A percentile compares a stretch with the other conserved stretches of the same genome.
Conservation (phyloP, 352 stramenopile genomes). For the Globisporangium solare region DNA sequence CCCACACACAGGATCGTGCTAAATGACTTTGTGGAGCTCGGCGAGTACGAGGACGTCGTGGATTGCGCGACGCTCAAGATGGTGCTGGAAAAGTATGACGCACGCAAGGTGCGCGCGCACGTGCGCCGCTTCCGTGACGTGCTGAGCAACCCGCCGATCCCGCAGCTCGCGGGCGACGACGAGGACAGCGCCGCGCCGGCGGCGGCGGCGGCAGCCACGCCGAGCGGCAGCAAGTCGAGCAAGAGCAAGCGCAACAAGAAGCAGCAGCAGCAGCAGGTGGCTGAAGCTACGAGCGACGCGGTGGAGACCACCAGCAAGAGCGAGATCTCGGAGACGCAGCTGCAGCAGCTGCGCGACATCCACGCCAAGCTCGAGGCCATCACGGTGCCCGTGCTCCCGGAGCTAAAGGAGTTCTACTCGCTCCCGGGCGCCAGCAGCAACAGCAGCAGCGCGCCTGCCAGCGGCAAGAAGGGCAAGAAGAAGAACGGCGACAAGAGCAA, state of each 20-base stretch:
- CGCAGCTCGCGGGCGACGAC: slow-evolving; percentile 26
- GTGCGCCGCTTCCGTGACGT: slow-evolving; percentile 83
- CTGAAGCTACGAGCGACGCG: background rate
- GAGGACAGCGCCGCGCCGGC: too few relatives aligned
- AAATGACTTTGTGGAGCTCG: slow-evolving; percentile 86
- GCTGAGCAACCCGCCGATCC: slow-evolving; percentile 79
- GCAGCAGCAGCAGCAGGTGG: background rate
- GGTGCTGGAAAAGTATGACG: slow-evolving; percentile 85
- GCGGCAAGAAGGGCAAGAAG: slow-evolving; percentile 22
- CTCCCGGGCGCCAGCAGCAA: slow-evolving; percentile 25
- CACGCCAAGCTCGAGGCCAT: slow-evolving; percentile 78
- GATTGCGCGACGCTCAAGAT: slow-evolving; percentile 69
- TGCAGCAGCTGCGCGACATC: slow-evolving; percentile 76
- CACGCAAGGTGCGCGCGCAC: slow-evolving; percentile 76
- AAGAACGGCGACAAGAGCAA: slow-evolving; percentile 31
- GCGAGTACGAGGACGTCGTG: slow-evolving; percentile 68
- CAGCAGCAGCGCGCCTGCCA: slow-evolving; percentile 15
- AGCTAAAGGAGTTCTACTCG: slow-evolving; percentile 70
- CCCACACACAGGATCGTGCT: slow-evolving; percentile 32
- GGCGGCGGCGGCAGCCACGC: too few relatives aligned
- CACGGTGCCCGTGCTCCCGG: slow-evolving; percentile 51
- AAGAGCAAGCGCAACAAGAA: slow-evolving; percentile 24
- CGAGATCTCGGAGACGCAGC: slow-evolving; percentile 75
- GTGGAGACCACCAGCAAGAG: slow-evolving; percentile 42
- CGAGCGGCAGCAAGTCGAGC: slow-evolving; percentile 16